Base-by-base conservation (phyloP, 2,329 filamentous ascomycete genomes). In the Colletotrichum filicis region DNA sequence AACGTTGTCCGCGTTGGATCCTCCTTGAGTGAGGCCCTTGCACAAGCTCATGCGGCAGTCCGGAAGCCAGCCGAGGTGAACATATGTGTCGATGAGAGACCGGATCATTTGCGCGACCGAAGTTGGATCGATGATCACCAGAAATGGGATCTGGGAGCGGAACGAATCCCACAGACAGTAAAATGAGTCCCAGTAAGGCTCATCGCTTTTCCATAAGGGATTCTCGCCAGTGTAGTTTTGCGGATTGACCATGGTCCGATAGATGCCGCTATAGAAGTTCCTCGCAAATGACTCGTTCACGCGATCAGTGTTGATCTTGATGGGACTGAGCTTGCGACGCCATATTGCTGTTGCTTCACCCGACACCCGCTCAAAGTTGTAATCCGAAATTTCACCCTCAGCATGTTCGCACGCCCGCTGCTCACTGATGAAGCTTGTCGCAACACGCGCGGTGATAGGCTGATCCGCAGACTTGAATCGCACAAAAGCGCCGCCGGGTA, bases 81-180 rank as follows among this genome's bases (percentile, higher is more conserved):
- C 86, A 76, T 94, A 95, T 1, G 89, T 94, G 71, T 94, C 92
- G 22, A 95, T 89, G 37, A 95, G 83, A 68, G 91, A 93, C 26
- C 92, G 87, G 12, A 95, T 85, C 89, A 95, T 93, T 68, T 88
- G 82, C 0, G 91, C 88, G 65, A 94, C 89, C 1, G 90, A 88
- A 0, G 82, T 74, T 0, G 93, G 92, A 76, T 95, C 93, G 1
- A 93, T 73, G 26, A 95, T 84, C 0, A 91, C 93, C 35, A 95
- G 83, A 24, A 95, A 87, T 0, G 92, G 92, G 60, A 94, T 88
- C 71, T 93, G 92, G 46, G 89, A 91, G 26, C 92, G 86, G 75
- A 92, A 94, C 0, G 88, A 89, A 76, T 94, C 92, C 92, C 92
- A 94, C 5, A 94, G 91, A 76, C 92, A 94, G 80, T 95, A 95